Base-by-base conservation (phyloP, 106 monocot genomes). In the Apostasia ramifera region DNA sequence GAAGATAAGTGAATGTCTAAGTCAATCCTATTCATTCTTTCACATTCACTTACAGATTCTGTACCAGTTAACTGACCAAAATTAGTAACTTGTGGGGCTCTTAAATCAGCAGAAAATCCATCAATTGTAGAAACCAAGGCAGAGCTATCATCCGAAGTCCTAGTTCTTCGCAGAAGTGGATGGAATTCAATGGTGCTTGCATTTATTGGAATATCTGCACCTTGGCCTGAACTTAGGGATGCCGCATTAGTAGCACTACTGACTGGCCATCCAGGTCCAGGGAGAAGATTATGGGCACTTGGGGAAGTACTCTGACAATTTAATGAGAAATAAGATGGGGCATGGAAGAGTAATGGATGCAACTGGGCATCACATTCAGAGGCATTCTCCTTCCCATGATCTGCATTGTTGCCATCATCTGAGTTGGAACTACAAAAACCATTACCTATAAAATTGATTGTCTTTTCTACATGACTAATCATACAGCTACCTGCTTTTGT, bases 271-370 rank as follows among this genome's bases (percentile, higher is more conserved):
- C 59, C 67, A 73, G 53, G 6, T 6, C 47, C 59, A 7, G 72
- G 57, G 53, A 82, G 68, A 75, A 78, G 59, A 50, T 81, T 69
- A 50, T 61, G 75, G 26, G 40, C 62, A n/a, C 66, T 67, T 53
- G 87, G 79, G 73, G 77, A 40, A 66, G 63, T 61, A 48, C 42
- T 52, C 59, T 45, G 50, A 61, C 51, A 61, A 62, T 77, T 79
- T 49, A 64, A 65, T n/a, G 71, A 55, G 48, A 72, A 73, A 78
- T 81, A 77, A 14, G 71, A 72, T 52, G 82, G 66, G 40, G 61
- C 71, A 71, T 87, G 81, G 39, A 92, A 97, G 42, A 92, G 61
- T 63, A 92, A 76, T 73, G 89, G 97, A 75, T 92, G 92, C 85
- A 97, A 79, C 40, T 83, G 87, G 38, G 87, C 73, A 62, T 92